Evolutionary conservation across 495 filamentous ascomycete species (phyloP).

Genomic region (Xylaria nigripes): DNA sequence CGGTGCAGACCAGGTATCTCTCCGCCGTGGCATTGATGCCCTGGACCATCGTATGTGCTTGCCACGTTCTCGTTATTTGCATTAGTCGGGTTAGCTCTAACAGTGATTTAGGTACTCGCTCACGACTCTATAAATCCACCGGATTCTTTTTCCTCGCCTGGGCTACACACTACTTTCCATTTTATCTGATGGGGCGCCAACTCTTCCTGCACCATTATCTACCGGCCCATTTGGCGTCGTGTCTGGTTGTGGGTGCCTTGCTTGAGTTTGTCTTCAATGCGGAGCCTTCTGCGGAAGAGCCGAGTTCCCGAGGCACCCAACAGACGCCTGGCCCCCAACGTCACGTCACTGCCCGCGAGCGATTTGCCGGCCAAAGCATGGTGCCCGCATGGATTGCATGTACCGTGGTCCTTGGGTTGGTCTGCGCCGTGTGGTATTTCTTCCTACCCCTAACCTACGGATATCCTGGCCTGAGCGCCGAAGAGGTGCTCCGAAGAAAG

Average conservation of each 20-base stretch:
- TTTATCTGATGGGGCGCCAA: slow-evolving; percentile 96
- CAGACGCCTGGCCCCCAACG: slow-evolving; percentile 36
- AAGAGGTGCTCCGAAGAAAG: slow-evolving; percentile 75
- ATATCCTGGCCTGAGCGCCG: slow-evolving; percentile 78
- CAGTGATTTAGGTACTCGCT: slow-evolving; percentile 60
- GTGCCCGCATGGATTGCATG: slow-evolving; percentile 70
- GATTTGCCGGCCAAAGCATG: slow-evolving; percentile 72
- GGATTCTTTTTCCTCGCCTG: slow-evolving; percentile 98
- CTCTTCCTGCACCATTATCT: slow-evolving; percentile 97
- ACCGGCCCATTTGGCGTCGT: slow-evolving; percentile 85
- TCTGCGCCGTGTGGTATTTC: slow-evolving; percentile 78
- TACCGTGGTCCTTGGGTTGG: slow-evolving; percentile 55
- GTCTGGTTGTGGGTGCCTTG: slow-evolving; percentile 90
- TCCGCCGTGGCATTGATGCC: slow-evolving; percentile 85
- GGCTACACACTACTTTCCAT: slow-evolving; percentile 96
- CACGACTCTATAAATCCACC: slow-evolving; percentile 92
- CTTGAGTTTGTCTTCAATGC: slow-evolving; percentile 94
- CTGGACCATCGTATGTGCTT: slow-evolving; percentile 77
- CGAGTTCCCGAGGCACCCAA: slow-evolving; percentile 40
- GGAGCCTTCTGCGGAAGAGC: slow-evolving; percentile 55
- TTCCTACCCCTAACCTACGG: slow-evolving; percentile 94
- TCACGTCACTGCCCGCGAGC: slow-evolving; percentile 66
- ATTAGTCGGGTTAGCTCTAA: slow-evolving; percentile 11
- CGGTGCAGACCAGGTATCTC: slow-evolving; percentile 85
- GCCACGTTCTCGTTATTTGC: neutral